Evolutionary conservation across 1,284 basidiomycete species (phyloP), one percentile per base, ranked within the genome.

Genomic region (Ustilago trichophora): DNA sequence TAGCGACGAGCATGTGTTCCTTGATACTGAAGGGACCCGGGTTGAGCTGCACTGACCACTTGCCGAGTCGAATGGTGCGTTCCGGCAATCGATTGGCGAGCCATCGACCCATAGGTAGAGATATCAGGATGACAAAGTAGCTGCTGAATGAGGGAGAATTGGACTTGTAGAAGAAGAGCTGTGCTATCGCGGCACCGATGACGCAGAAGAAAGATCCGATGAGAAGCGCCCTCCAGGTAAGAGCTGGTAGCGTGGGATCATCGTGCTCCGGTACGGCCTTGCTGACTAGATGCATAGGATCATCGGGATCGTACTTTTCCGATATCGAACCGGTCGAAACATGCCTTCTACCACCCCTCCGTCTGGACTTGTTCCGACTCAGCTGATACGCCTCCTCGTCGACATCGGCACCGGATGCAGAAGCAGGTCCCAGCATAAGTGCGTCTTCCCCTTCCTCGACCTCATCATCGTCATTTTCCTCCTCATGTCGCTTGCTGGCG

Each of bases 41-140:
- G 56, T 85, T 85, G 35, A 85, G 72, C 25, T 83, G 72, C 24
- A 84, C 69, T 9, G 53, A 58, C 56, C 50, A 73, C 21, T 70
- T 71, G 40, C 68, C 50, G 13, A 80, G 3, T 6, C 80, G 77
- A 12, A 83, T 48, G 9, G 82, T 65, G 6, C 80, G 33, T 24
- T 73, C 68, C 2, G 79, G 77, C 10, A 79, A 37, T 0, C 60
- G 55, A 22, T 81, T 76, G 1, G 83, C 82, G 1, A 83, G 69
- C 63, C 76, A 81, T 34, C 78, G 80, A 0, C 84, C 85, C 4
- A 85, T 72, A 1, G 84, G 85, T 25, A 84, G 83, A 15, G 80
- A 77, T 35, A 83, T 68, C 18, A 87, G 79, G 43, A 86, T 84
- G 62, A 86, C 84, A 76, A 87, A 86, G 80, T 86, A 86, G 19